phyloP scores from a whole-genome alignment of 495 filamentous ascomycete species.

The Daldinia loculata region DNA sequence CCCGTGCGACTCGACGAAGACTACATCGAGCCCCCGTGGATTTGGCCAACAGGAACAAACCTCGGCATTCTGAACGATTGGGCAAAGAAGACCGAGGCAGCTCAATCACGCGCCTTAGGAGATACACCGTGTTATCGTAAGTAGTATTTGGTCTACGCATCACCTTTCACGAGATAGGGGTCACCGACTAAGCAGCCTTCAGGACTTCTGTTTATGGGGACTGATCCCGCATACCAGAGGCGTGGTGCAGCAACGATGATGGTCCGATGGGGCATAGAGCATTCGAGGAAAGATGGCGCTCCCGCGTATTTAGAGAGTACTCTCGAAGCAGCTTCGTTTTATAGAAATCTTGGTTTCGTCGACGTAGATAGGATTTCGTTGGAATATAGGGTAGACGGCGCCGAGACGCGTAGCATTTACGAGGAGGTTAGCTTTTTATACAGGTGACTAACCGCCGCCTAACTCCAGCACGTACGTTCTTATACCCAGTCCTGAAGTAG shows the following conservation, averaged over 20 bases:
- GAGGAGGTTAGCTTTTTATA: slow-evolving; percentile 36
- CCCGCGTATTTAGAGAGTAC: slow-evolving; percentile 51
- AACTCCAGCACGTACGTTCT: too few relatives aligned
- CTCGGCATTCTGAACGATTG: slow-evolving; percentile 42
- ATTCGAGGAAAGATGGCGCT: slow-evolving; percentile 25
- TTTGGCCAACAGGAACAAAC: slow-evolving; percentile 49
- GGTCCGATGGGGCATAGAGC: slow-evolving; percentile 45
- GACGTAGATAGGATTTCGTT: slow-evolving; percentile 24
- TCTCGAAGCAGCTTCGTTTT: slow-evolving; percentile 44
- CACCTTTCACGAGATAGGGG: not conserved
- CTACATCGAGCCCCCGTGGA: slow-evolving; percentile 35
- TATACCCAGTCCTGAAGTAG: too few relatives aligned
- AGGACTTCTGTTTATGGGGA: slow-evolving; percentile 50
- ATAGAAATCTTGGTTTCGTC: slow-evolving; percentile 44
- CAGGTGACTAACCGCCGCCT: not conserved
- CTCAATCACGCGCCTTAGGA: slow-evolving; percentile 38
- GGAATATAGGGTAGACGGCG: not conserved
- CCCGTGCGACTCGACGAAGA: slow-evolving; percentile 31
- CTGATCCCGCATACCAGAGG: slow-evolving; percentile 40
- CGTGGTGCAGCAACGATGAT: slow-evolving; percentile 47
- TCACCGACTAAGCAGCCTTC: not conserved
- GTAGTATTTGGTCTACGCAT: not conserved
- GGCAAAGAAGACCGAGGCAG: slow-evolving; percentile 40
- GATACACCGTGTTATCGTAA: slow-evolving; percentile 47
- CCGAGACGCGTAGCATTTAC: not conserved